Evolutionary conservation across 129 eudicot genomes (phyloP), one percentile per base, ranked within the genome.

Genomic region (Logfia minima): DNA sequence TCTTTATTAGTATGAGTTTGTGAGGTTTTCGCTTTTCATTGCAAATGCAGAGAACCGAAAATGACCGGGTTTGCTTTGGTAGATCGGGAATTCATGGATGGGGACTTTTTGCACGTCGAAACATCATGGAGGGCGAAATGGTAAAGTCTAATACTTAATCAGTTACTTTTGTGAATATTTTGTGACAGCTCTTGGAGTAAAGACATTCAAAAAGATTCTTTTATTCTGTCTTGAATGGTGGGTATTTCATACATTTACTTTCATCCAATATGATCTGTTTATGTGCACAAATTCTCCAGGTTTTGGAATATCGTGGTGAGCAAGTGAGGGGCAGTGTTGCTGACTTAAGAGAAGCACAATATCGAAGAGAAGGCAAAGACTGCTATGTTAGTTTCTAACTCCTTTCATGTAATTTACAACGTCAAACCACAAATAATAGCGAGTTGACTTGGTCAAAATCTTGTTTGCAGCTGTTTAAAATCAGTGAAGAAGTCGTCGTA

Each of bases 281-380:
- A 45, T 14, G 39, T 69, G 23, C 73, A 19, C 32, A 55, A 71
- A 70, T 61, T 77, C 24, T 51, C 43, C 81, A 94, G 99, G 99
- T 94, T 86, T 83, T 94, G 61, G 99, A 94, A 81, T 94, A 94
- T 79, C 96, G 99, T 16, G 99, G 99, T 59, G 99, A 94, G 77
- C 97, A 91, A 64, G 99, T 94, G 39, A 89, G 99, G 75, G 82
- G 99, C 13, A 94, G 99, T 77, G 89, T 94, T 58, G 99, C 99
- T 11, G 96, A 94, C 82, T 80, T 94, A 85, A 91, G 99, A 70
- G 99, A 94, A 81, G 92, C 90, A 37, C 92, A 83, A 7, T 94
- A 94, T 80, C 90, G 90, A 0, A 45, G 77, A 71, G 87, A 87
- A 86, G 99, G 99, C 74, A 94, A 94, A 89, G 99, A 94, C 71